Evolutionary conservation across 768 basidiomycete species (phyloP).

Genomic region (Podaxis sp.): DNA sequence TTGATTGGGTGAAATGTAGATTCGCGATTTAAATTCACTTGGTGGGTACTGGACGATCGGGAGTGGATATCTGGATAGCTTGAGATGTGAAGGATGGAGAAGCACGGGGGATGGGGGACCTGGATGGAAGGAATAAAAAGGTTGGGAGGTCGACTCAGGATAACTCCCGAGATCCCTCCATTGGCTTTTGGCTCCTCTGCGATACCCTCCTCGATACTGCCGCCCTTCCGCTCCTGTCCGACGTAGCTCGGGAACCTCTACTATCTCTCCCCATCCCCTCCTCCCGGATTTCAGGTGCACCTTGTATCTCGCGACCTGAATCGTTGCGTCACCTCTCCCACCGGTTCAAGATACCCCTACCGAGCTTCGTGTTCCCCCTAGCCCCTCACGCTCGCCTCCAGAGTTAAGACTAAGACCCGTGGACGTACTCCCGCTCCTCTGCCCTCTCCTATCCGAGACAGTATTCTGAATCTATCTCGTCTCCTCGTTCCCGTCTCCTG

Average conservation of each 20-base stretch:
- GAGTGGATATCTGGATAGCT: not conserved
- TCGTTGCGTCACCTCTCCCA: not conserved
- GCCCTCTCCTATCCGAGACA: slow-evolving; percentile 12
- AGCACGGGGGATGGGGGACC: not conserved
- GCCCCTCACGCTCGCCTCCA: not conserved
- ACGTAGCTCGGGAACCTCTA: not conserved
- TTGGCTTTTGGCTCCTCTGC: not conserved
- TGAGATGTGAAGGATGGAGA: not conserved
- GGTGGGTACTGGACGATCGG: not conserved
- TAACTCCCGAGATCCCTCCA: not conserved
- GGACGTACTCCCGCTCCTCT: slow-evolving; percentile 1
- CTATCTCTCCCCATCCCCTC: not conserved
- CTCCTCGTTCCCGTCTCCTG: not conserved
- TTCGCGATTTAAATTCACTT: not conserved
- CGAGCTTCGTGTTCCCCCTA: not conserved
- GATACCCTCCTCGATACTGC: not conserved
- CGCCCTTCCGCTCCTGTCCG: not conserved
- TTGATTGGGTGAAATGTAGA: slow-evolving; percentile 2
- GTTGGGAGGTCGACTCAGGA: not conserved
- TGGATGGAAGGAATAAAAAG: not conserved
- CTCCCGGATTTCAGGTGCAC: not conserved
- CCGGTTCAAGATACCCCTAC: not conserved
- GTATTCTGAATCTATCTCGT: slow-evolving; percentile 2
- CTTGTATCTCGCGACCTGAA: not conserved
- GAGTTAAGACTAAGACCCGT: not conserved